Base-by-base conservation (phyloP, 2,329 filamentous ascomycete genomes). In the Furcasterigmium furcatum region DNA sequence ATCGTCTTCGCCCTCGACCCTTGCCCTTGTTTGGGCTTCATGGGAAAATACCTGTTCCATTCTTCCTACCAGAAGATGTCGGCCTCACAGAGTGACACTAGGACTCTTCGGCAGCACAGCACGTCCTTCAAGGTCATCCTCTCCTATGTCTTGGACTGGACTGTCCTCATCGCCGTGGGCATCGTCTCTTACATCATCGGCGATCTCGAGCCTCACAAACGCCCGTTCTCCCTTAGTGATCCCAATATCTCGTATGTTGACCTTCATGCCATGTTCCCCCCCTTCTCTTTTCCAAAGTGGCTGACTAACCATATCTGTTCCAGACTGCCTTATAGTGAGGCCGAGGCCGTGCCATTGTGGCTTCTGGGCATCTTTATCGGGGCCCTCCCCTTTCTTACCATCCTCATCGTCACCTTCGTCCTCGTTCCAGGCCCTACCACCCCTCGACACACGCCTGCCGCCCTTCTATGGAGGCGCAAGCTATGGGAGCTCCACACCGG, bases 401-500 rank as follows among this genome's bases (percentile, higher is more conserved):
- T 90, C 52, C 64, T 83, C 19, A 20, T 86, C 38, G 72, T 88
- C 40, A 77, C 78, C 32, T 62, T 89, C 12, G 47, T 76, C 41
- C 65, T 88, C 47, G 77, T 88, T 0, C 86, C 87, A 0, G 85
- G 84, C 2, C 73, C 77, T 2, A 78, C 78, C 2, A 77, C 79
- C 2, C 72, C 74, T 9, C 66, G 66, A 20, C 69, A 71, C 9
- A 78, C 80, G 0, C 77, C 83, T 2, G 75, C 72, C 51, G 65
- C 74, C 8, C 61, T 84, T 41, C 73, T 87, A 30, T 87, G 85
- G 79, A 76, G 76, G 55, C 75, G 85, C 50, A 91, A 88, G 63
- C 58, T 91, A 1, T 92, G 88, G 87, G 88, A 92, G 62, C 82
- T 84, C 64, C 87, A 92, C 58, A 80, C 77, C 2, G 87, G 85